Evolutionary conservation across 139 green algal genomes (phyloP).

Genomic region (Closterium sp.): DNA sequence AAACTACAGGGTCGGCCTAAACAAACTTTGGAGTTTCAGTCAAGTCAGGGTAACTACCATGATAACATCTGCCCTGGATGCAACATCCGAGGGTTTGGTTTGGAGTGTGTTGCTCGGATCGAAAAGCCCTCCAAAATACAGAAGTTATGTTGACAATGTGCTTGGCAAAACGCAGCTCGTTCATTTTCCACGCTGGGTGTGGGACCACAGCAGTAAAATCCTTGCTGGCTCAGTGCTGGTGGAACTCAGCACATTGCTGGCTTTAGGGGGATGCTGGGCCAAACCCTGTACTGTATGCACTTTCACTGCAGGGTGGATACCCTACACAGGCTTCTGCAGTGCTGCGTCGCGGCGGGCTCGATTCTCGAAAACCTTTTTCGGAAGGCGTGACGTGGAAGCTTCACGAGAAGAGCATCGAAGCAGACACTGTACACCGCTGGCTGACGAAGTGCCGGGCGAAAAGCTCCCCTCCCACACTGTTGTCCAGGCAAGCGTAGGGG

Average conservation of each 20-base stretch:
- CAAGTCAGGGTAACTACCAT: too few relatives aligned
- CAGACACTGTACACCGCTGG: not conserved
- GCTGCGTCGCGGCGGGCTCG: not conserved
- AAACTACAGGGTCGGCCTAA: too few relatives aligned
- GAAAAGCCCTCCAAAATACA: not conserved
- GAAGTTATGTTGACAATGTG: too few relatives aligned
- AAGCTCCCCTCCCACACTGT: not conserved
- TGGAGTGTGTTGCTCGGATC: not conserved
- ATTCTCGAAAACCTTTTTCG: not conserved
- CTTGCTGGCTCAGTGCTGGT: not conserved
- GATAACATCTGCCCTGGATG: too few relatives aligned
- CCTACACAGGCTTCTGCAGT: not conserved
- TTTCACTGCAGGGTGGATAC: not conserved
- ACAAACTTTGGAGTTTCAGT: too few relatives aligned
- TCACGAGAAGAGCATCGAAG: not conserved
- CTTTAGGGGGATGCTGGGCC: not conserved
- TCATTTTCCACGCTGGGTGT: not conserved
- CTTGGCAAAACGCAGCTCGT: too few relatives aligned
- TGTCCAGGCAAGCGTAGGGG: not conserved
- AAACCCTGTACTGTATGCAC: not conserved
- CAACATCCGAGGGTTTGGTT: not conserved
- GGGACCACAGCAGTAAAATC: not conserved
- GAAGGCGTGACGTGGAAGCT: not conserved
- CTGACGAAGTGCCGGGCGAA: not conserved
- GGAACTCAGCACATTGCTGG: not conserved